These are phyloP conservation scores for Oehlia diaphana DNA, from an alignment of 192 early-diverging fungal species.

Conservation along the genomic window DNA sequence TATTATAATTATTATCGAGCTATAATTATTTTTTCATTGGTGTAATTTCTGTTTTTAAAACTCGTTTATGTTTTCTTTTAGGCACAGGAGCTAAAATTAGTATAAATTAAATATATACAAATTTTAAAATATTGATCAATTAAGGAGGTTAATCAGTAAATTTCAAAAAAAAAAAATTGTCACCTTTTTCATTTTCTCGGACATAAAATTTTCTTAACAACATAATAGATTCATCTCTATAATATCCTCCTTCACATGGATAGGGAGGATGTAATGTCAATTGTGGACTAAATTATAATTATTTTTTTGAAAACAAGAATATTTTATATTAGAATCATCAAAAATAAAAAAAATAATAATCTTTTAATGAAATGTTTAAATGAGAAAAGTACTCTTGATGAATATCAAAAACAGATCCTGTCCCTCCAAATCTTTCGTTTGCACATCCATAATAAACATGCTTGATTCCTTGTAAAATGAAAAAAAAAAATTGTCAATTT, in stretches of 20 bases:
- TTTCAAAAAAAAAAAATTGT: background rate
- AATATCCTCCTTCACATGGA: constrained; percentile 66
- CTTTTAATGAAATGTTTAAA: background rate
- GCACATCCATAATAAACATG: constrained; percentile 88
- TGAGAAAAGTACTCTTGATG: constrained; percentile 64
- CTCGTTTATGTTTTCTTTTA: constrained; percentile 81
- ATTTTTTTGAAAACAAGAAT: background rate
- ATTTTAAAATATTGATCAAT: too few species aligned
- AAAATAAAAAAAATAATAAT: background rate
- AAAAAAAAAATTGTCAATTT: background rate
- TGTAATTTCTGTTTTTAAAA: constrained; percentile 69
- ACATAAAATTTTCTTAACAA: constrained; percentile 91
- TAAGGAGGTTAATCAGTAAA: too few species aligned
- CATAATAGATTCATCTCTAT: constrained; percentile 80
- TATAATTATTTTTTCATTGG: background rate
- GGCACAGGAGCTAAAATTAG: constrained; percentile 75
- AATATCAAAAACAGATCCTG: constrained; percentile 85
- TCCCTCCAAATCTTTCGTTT: constrained; percentile 96
- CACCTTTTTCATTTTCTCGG: constrained; percentile 86
- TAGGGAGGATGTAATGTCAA: constrained; percentile 48
- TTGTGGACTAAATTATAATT: constrained; percentile 15
- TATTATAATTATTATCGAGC: too few species aligned
- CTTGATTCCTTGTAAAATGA: constrained; percentile 53
- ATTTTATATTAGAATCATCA: constrained; percentile 19
- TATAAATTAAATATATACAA: background rate